These are phyloP conservation scores for Liquidambar formosana DNA, from an alignment of 164 flowering plant species.

Conservation along the genomic window DNA sequence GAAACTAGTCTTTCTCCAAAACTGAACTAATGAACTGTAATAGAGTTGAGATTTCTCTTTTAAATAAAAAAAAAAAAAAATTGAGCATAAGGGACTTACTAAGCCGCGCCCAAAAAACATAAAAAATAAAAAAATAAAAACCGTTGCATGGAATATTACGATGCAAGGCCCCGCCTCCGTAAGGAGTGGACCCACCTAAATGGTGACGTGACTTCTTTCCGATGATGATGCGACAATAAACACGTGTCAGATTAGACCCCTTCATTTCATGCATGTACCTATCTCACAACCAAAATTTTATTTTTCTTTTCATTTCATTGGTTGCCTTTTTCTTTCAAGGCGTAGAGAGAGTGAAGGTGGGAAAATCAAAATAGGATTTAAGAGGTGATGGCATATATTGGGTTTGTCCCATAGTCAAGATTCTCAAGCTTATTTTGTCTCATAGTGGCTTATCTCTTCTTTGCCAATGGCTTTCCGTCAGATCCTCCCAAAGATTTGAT, in stretches of 20 bases:
- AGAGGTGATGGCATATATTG: not conserved
- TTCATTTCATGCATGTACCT: not conserved
- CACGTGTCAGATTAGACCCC: not conserved
- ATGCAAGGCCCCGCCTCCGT: no score
- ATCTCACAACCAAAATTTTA: no score
- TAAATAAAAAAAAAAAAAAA: no score
- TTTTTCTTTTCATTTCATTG: not conserved
- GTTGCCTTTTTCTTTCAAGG: no score
- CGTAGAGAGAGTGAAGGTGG: conserved; percentile 12
- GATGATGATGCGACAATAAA: not conserved
- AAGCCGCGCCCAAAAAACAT: no score
- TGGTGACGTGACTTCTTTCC: not conserved
- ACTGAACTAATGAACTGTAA: no score
- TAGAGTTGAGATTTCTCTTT: no score
- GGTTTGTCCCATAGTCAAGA: conserved; percentile 19
- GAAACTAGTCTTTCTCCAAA: no score
- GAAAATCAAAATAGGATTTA: conserved; percentile 14
- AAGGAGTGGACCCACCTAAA: not conserved
- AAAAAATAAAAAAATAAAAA: no score
- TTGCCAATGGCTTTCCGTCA: conserved; percentile 2
- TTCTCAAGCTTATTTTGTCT: conserved; percentile 20
- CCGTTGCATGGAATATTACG: no score
- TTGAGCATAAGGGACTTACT: no score
- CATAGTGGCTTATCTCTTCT: conserved; percentile 12
- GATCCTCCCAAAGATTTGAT: not conserved